Base-by-base conservation (phyloP, 805 yeast genomes). In the Henningerozyma blattae region DNA sequence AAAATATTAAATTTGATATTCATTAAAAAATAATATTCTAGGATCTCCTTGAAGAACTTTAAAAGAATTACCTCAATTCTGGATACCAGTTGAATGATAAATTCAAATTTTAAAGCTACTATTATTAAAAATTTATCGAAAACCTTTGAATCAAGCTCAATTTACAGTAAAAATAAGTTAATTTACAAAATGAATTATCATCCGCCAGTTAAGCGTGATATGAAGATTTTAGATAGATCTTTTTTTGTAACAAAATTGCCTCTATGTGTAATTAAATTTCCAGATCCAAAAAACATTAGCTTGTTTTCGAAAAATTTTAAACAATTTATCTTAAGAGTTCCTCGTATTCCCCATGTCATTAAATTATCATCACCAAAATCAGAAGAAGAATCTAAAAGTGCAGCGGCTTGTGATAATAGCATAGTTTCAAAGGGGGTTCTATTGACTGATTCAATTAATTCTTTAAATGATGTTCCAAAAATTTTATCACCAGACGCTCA, bases 281-380 rank as follows among this genome's bases (percentile, higher is more conserved):
- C 77, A 4, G 75, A 86, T 35, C 83, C 89, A 1, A 60, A 69
- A 39, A 48, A 61, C 42, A 64, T 85, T 20, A 75, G 83, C 4
- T 47, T 47, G 3, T 77, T 86, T 51, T 69, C 76, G n/a, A 78
- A 75, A 47, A 45, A 55, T 3, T 68, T 71, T 50, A 66, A 68
- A 33, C 48, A 56, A 8, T 91, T 79, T 43, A 62, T 84, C n/a
- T 58, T 89, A 19, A 70, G 72, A 40, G 47, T 82, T n/a, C 82
- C 83, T 13, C 70, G 81, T 5, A 61, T 83, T 5, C 74, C 84
- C 15, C 81, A 78, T 39, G 75, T 87, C 4, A 74, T 78, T n/a
- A 62, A 59, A 25, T 38, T 61, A 20, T 56, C 47, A 4, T 13
- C 15, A 24, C 30, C 20, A 27, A 22, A 39, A 38, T 18, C 36